Base-by-base conservation (phyloP, 176 grass and related monocot species). In the Puya raimondii region DNA sequence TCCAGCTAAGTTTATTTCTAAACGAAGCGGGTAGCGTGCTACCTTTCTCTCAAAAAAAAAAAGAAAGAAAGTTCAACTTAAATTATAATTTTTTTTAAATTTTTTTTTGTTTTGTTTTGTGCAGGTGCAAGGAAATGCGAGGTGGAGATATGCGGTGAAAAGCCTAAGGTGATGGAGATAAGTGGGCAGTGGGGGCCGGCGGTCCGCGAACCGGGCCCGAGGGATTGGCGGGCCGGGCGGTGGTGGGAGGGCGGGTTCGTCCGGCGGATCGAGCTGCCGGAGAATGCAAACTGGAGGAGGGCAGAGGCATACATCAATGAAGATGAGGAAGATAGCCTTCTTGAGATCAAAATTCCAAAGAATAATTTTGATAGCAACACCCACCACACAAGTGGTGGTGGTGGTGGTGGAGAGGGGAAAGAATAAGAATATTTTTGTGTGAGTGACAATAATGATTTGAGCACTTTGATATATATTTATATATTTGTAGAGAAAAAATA, bases 191-290 rank as follows among this genome's bases (percentile, higher is more conserved):
- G 94, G 94, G 76, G 86, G 61, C 33, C 33, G 4, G 33, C 33
- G 6, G 71, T 51, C 53, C 71, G 64, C 21, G 72, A 71, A 33
- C 59, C 78, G 1, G 86, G 87, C 67, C 67, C 78, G 18, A 76
- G 73, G 64, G 89, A 99, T 72, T 99, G 94, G 94, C 81, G 80
- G 73, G 51, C 72, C 11, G 80, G 87, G 0, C 66, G 75, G 76
- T 93, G 94, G 94, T 99, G 94, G 94, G 94, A 97, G 80, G 65
- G 92, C 11, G 94, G 94, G 67, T 97, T 88, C 52, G 89, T 90
- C 65, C 70, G 94, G 69, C 94, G 89, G 0, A 71, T 99, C 13
- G 94, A 99, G 84, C 82, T 99, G 47, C 94, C 94, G 1, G 82
- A 81, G 11, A 81, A 93, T 50, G 87, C 89, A 0, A 82, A 99